Conservation (phyloP, 2,329 filamentous ascomycete species). For the Neofusicoccum parvum region DNA sequence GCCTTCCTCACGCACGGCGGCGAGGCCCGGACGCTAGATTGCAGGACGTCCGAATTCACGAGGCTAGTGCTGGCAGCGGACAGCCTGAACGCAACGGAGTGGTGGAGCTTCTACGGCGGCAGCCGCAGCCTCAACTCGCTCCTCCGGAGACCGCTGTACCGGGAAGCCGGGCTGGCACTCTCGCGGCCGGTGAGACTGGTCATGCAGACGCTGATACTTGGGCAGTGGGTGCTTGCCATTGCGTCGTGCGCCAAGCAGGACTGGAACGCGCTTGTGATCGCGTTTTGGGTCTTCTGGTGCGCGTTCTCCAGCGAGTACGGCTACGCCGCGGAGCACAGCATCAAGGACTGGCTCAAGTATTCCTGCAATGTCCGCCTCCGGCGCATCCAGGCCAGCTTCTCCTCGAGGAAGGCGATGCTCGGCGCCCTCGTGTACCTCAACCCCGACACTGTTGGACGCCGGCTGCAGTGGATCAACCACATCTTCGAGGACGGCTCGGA, state of each 20-base stretch:
- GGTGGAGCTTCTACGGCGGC: conserved; percentile 11
- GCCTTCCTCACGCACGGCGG: conserved; percentile 6
- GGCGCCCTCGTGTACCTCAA: conserved; percentile 10
- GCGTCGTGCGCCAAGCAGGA: conserved; percentile 1
- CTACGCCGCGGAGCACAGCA: not conserved
- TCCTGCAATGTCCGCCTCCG: conserved; percentile 6
- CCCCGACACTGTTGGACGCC: not conserved
- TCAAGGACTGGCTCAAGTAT: conserved; percentile 9
- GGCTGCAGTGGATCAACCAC: conserved; percentile 9
- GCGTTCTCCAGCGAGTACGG: not conserved
- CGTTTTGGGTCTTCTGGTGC: conserved; percentile 16
- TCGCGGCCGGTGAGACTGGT: not conserved
- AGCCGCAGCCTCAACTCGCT: not conserved
- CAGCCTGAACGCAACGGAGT: not conserved
- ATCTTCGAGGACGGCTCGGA: conserved; percentile 3
- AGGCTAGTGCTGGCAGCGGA: not conserved
- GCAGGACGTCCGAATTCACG: not conserved
- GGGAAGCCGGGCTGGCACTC: not conserved
- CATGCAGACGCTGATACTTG: not conserved
- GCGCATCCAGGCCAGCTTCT: not conserved
- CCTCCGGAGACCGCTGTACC: not conserved
- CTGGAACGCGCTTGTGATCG: conserved; percentile 7
- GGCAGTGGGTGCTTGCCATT: not conserved
- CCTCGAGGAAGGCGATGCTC: conserved; percentile 4
- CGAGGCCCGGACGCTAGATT: not conserved